phyloP scores from a whole-genome alignment of 257 asterid genomes.

The Jacaranda mimosifolia region DNA sequence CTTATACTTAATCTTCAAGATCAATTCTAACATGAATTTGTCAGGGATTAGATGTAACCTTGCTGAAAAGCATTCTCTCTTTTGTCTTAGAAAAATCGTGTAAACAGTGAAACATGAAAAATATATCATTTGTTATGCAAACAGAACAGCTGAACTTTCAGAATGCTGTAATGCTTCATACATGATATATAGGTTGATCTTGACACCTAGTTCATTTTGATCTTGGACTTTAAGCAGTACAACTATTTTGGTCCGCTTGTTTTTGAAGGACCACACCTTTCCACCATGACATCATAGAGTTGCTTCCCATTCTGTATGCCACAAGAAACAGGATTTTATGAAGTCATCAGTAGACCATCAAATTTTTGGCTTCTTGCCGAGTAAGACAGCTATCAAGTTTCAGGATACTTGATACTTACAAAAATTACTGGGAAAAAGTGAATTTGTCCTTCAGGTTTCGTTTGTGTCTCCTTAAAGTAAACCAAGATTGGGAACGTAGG shows the following conservation, averaged over 20 bases:
- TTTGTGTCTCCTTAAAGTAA: slow-evolving; percentile 90
- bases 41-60: background rate
- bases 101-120: background rate
- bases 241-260: slow-evolving; percentile 75
- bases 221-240: slow-evolving; percentile 24
- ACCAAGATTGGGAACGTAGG: slow-evolving; percentile 89
- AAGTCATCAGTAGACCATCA: slow-evolving; percentile 24
- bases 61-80: background rate
- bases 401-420: slow-evolving; percentile 54
- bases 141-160: background rate
- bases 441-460: slow-evolving; percentile 86
- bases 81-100: background rate
- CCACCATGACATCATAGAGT: slow-evolving; percentile 84
- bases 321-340: slow-evolving; percentile 10
- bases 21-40: background rate
- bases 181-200: slow-evolving; percentile 39
- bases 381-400: slow-evolving; percentile 31
- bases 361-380: slow-evolving; percentile 34
- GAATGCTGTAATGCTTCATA: slow-evolving; percentile 26
- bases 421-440: slow-evolving; percentile 84
- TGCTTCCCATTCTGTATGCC: slow-evolving; percentile 73
- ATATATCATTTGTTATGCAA: background rate
- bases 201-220: slow-evolving; percentile 25
- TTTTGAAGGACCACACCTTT: slow-evolving; percentile 81
- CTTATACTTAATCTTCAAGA: background rate